Percentiles rank a stretch among this genome's conserved stretches.
Evolutionary conservation across 805 yeast genomes (phyloP).

Genomic region (Metschnikowia baotianmanensis): DNA sequence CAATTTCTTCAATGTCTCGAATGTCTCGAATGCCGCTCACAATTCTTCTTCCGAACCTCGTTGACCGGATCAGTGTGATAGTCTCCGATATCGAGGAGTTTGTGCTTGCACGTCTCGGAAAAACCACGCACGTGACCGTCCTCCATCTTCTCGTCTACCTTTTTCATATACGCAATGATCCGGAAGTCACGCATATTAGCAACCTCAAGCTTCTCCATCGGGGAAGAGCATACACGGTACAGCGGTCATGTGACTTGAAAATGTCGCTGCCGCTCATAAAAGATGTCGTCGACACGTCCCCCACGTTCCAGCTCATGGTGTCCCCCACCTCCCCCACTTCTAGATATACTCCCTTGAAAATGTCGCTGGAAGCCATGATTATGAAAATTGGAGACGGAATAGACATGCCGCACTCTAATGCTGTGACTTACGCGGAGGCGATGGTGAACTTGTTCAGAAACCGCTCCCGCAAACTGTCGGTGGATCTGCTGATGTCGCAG

Average conservation of each 20-base stretch:
- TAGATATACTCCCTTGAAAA: constrained; percentile 8
- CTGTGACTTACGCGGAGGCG: constrained; percentile 21
- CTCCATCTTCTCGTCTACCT: constrained; percentile 16
- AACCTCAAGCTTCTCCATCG: constrained; percentile 16
- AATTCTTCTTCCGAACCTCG: constrained; percentile 15
- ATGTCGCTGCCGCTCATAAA: constrained; percentile 7
- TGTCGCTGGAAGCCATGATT: constrained; percentile 5
- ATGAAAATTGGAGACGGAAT: background rate
- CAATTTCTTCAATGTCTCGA: background rate
- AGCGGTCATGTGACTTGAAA: constrained; percentile 9
- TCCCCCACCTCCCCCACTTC: constrained; percentile 1
- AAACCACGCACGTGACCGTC: constrained; percentile 2
- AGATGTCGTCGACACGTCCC: constrained; percentile 7
- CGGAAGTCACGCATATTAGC: constrained; percentile 8
- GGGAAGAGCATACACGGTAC: constrained; percentile 15
- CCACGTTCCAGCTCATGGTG: constrained; percentile 17
- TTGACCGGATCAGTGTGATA: constrained; percentile 9
- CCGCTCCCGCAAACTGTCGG: constrained; percentile 11
- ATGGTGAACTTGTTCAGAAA: constrained; percentile 12
- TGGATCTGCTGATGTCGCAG: constrained; percentile 1
- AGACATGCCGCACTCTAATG: background rate
- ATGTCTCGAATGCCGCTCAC: background rate
- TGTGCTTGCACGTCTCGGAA: constrained; percentile 1
- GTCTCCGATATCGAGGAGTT: constrained; percentile 11
- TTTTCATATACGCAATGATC: constrained; percentile 6